phyloP scores from a whole-genome alignment of 116 monocot species.

The Dioscorea cayenensis region DNA sequence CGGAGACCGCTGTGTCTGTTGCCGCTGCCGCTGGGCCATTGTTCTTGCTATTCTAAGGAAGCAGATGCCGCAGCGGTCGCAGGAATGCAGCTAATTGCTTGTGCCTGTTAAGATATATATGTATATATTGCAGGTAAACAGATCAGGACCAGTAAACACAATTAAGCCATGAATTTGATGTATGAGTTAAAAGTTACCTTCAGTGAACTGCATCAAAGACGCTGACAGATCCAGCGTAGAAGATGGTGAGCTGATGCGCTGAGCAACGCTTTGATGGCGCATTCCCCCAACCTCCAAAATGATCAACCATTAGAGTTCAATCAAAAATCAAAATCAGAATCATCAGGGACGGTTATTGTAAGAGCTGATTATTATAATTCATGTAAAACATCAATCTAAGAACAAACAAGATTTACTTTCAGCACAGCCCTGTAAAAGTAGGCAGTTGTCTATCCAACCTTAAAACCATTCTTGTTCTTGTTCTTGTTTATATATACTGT shows the following conservation, averaged over 20 bases:
- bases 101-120: conserved; percentile 39
- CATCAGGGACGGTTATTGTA: too few species aligned
- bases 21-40: conserved; percentile 33
- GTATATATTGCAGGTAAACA: too few species aligned
- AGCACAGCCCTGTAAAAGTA: too few species aligned
- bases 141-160: not conserved
- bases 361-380: too few species aligned
- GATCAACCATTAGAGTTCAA: not conserved
- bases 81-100: conserved; percentile 61
- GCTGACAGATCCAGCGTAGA: conserved; percentile 57
- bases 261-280: not conserved
- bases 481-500: too few species aligned
- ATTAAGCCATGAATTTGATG: not conserved
- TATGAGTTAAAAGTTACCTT: conserved; percentile 34
- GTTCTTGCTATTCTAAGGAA: not conserved
- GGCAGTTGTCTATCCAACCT: too few species aligned
- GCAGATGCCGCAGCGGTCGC: conserved; percentile 28
- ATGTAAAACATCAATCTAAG: too few species aligned
- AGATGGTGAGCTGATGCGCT: conserved; percentile 61
- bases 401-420: too few species aligned
- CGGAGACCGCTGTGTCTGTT: conserved; percentile 15
- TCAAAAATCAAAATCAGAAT: too few species aligned
- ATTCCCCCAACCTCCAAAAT: not conserved
- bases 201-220: conserved; percentile 60
- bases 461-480: too few species aligned